phyloP scores from a whole-genome alignment of 345 rosid genomes.

The Gynandropsis gynandra region DNA sequence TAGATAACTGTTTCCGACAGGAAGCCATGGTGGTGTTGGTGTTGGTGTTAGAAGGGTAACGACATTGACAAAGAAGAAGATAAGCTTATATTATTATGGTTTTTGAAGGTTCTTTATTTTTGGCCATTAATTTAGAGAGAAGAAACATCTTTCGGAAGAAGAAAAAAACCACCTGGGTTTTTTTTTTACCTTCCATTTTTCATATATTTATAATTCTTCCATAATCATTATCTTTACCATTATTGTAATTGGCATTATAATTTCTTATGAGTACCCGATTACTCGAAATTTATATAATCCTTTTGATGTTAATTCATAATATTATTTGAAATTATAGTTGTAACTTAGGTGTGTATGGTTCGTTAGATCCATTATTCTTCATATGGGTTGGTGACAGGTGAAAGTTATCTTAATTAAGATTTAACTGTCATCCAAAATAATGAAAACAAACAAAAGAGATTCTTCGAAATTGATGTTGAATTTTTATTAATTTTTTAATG shows the following conservation, averaged over 20 bases:
- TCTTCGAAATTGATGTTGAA: constrained; percentile 10
- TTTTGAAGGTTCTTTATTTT: constrained; percentile 13
- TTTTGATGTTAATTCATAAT: neutral
- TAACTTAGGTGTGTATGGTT: no score
- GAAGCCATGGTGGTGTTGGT: constrained; percentile 14
- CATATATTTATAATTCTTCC: constrained; percentile 20
- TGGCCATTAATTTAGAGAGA: constrained; percentile 20
- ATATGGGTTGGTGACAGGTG: no score
- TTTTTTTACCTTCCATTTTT: constrained; percentile 18
- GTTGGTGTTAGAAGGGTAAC: constrained; percentile 27
- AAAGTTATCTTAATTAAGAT: no score
- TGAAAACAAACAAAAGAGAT: neutral
- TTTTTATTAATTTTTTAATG: no score
- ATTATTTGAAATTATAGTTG: no score
- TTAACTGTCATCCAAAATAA: no score
- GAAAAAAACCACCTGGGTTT: constrained; percentile 17
- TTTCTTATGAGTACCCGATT: no score
- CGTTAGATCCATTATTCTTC: no score
- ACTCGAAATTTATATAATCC: constrained; percentile 15
- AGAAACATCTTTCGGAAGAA: constrained; percentile 18
- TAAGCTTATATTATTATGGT: constrained; percentile 9
- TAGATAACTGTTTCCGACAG: constrained; percentile 26
- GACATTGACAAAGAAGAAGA: constrained; percentile 30
- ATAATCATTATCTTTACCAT: constrained; percentile 18
- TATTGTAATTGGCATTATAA: constrained; percentile 15